phyloP scores from a whole-genome alignment of 1,284 basidiomycete species.

The Apiotrichum sp. region DNA sequence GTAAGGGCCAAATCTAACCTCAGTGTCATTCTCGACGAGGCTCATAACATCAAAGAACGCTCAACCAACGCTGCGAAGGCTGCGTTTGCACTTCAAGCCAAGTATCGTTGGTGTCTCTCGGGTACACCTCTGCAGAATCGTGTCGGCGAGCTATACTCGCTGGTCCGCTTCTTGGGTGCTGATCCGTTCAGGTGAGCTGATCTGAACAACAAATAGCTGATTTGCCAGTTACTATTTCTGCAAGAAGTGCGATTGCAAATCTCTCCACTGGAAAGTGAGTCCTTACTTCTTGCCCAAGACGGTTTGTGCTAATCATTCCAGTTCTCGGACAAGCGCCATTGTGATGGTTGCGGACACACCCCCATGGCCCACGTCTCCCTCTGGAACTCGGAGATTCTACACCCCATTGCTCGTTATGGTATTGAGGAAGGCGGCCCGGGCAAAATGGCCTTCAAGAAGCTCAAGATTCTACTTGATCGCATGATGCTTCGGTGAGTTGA shows the following conservation, averaged over 20 bases:
- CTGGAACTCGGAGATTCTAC: conserved; percentile 71
- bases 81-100: conserved; percentile 76
- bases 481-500: conserved; percentile 77
- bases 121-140: conserved; percentile 97
- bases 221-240: conserved; percentile 74
- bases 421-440: conserved; percentile 63
- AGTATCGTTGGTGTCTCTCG: conserved; percentile 90
- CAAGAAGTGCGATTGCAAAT: conserved; percentile 57
- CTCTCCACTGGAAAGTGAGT: conserved; percentile 50
- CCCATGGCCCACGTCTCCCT: conserved; percentile 83
- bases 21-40: conserved; percentile 68
- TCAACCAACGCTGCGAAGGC: conserved; percentile 94
- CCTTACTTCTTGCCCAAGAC: conserved; percentile 18
- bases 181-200: conserved; percentile 61
- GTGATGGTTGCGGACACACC: conserved; percentile 86
- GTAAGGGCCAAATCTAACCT: conserved; percentile 53
- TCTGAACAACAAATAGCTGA: background rate
- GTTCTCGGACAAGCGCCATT: conserved; percentile 73
- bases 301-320: conserved; percentile 23
- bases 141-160: conserved; percentile 95
- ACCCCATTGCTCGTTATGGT: conserved; percentile 77
- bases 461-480: conserved; percentile 78
- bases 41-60: conserved; percentile 96
- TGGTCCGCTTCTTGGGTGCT: conserved; percentile 80
- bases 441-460: conserved; percentile 76